These are phyloP conservation scores for Blastomyces silverae DNA, from an alignment of 2,329 filamentous ascomycete genomes.

Conservation along the genomic window DNA sequence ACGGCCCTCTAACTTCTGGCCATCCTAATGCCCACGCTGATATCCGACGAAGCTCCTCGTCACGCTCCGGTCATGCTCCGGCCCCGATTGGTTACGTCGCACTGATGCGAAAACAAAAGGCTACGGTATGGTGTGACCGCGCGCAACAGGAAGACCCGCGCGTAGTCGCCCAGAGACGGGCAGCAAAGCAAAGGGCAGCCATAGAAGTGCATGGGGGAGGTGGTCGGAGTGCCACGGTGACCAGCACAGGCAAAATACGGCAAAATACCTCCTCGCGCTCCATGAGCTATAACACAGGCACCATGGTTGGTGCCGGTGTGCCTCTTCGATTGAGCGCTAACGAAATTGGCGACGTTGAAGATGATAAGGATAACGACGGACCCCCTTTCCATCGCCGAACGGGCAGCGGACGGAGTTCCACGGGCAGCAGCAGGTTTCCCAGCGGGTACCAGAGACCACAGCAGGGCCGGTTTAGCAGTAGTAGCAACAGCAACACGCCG, in stretches of 20 bases:
- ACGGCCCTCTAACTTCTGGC: conserved; percentile 22
- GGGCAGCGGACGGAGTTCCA: conserved; percentile 54
- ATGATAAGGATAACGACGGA: conserved; percentile 47
- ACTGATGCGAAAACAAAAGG: conserved; percentile 92
- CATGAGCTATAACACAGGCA: conserved; percentile 71
- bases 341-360: conserved; percentile 81
- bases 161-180: conserved; percentile 71
- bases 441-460: conserved; percentile 41
- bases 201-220: conserved; percentile 66
- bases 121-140: conserved; percentile 96
- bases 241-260: conserved; percentile 70
- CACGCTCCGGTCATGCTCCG: conserved; percentile 60
- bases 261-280: conserved; percentile 81
- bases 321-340: conserved; percentile 90
- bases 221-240: conserved; percentile 56
- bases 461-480: conserved; percentile 37
- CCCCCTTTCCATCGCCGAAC: conserved; percentile 46
- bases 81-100: conserved; percentile 78
- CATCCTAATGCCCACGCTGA: conserved; percentile 28
- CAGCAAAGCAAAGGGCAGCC: conserved; percentile 78
- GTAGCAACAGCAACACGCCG: conserved; percentile 50
- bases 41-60: conserved; percentile 68
- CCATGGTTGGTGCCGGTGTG: conserved; percentile 69
- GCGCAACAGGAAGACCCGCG: conserved; percentile 87
- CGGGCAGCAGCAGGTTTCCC: conserved; percentile 44